Percentiles rank a stretch among this genome's conserved stretches.
phyloP scores from a whole-genome alignment of 805 yeast species.

The Komagataella pseudopastoris region DNA sequence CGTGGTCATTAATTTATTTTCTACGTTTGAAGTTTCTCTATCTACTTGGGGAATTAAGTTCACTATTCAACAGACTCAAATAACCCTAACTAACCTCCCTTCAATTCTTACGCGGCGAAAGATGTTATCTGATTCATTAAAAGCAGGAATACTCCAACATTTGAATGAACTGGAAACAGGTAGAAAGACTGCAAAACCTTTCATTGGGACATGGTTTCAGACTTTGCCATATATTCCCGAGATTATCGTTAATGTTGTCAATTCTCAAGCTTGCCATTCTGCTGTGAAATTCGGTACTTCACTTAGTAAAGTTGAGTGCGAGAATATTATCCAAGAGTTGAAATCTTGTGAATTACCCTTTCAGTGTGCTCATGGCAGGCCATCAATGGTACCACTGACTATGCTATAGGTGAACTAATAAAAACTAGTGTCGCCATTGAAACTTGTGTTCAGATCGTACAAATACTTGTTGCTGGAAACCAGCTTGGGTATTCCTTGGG shows the following conservation, averaged over 20 bases:
- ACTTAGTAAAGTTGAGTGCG: slow-evolving; percentile 30
- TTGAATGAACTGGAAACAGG: slow-evolving; percentile 24
- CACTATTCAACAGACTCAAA: not conserved
- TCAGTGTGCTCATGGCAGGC: slow-evolving; percentile 81
- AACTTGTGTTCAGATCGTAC: not conserved
- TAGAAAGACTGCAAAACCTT: slow-evolving; percentile 10
- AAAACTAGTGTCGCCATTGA: not conserved
- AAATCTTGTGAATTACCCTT: slow-evolving; percentile 46
- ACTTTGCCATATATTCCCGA: slow-evolving; percentile 31
- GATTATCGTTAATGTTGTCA: slow-evolving; percentile 33
- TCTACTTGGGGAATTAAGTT: slow-evolving; percentile 29
- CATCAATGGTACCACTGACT: slow-evolving; percentile 45
- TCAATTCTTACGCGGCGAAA: not conserved
- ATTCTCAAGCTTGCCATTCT: slow-evolving; percentile 51
- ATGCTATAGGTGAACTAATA: not conserved
- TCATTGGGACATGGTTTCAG: slow-evolving; percentile 22
- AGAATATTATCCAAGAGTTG: slow-evolving; percentile 25
- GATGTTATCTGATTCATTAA: slow-evolving; percentile 16
- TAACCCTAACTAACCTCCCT: not conserved
- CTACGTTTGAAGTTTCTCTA: slow-evolving; percentile 15
- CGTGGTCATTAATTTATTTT: slow-evolving; percentile 20
- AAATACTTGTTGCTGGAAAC: not conserved
- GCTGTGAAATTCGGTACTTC: slow-evolving; percentile 63
- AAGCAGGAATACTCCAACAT: slow-evolving; percentile 27
- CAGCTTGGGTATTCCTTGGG: not conserved